Percentiles rank a stretch among this genome's conserved stretches.
Conservation (phyloP, 2,329 filamentous ascomycete genomes). For the Neocucurbitaria cava region DNA sequence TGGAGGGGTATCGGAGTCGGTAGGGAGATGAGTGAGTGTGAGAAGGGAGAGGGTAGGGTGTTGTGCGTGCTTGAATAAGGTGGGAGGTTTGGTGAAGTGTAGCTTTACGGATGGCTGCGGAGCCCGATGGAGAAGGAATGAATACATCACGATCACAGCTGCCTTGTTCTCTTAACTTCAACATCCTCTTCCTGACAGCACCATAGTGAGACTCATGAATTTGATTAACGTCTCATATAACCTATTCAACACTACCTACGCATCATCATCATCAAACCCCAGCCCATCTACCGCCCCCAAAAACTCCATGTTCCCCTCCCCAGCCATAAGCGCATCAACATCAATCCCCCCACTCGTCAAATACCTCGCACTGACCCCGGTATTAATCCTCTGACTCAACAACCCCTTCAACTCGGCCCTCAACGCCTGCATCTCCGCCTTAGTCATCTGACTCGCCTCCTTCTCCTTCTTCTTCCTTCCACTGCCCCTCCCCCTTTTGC, state of each 20-base stretch:
- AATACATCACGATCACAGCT: too few relatives aligned
- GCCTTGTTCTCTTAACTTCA: too few relatives aligned
- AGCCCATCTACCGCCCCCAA: constrained; percentile 63
- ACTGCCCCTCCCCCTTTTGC: constrained; percentile 68
- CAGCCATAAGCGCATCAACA: constrained; percentile 73
- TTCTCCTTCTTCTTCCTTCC: constrained; percentile 78
- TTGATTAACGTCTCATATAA: not conserved
- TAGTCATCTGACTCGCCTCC: constrained; percentile 70
- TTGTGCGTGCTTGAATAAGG: too few relatives aligned
- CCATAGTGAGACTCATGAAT: too few relatives aligned
- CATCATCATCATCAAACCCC: constrained; percentile 43
- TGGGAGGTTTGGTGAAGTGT: too few relatives aligned
- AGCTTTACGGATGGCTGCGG: too few relatives aligned
- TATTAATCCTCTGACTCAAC: constrained; percentile 77
- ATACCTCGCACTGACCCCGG: constrained; percentile 87
- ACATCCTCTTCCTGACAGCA: too few relatives aligned
- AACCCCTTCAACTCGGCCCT: constrained; percentile 75
- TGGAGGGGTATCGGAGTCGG: constrained; percentile 24
- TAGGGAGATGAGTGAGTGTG: not conserved
- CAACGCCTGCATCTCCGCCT: constrained; percentile 74
- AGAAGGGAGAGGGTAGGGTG: too few relatives aligned
- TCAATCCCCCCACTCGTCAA: constrained; percentile 85
- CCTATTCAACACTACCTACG: not conserved
- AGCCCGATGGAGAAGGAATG: too few relatives aligned
- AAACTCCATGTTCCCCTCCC: constrained; percentile 67